Conservation (phyloP, 2,329 filamentous ascomycete species). For the Stagonosporopsis chrysanthemi region DNA sequence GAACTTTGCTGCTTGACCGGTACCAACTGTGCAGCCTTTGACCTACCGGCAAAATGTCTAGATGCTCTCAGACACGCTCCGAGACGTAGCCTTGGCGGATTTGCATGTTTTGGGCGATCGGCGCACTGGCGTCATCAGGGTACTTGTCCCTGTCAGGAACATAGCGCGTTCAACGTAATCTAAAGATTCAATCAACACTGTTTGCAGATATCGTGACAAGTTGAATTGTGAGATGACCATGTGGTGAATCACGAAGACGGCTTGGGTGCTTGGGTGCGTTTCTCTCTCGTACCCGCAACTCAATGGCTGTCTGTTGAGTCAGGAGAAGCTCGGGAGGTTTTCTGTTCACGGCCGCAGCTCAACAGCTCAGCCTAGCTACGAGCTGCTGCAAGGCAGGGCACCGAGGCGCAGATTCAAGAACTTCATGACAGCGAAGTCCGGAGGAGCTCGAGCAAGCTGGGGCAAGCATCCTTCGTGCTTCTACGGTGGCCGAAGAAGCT, state of each 20-base stretch:
- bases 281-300: not conserved
- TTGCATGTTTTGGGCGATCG: conserved; percentile 14
- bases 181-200: conserved; percentile 8
- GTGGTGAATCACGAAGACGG: not conserved
- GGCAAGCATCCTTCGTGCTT: not conserved
- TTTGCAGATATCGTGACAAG: conserved; percentile 12
- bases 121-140: conserved; percentile 21
- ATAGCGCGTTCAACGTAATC: conserved; percentile 22
- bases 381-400: not conserved
- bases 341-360: not conserved
- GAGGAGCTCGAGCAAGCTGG: conserved; percentile 1
- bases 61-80: not conserved
- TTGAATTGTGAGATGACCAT: not conserved
- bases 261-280: not conserved
- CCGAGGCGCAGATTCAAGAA: not conserved
- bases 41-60: not conserved
- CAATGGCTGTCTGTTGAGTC: not conserved
- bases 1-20: not conserved
- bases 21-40: not conserved
- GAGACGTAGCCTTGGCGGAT: conserved; percentile 5
- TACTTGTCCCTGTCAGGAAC: conserved; percentile 17
- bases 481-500: not conserved
- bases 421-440: not conserved
- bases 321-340: not conserved
- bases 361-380: not conserved